These are phyloP conservation scores for Diaporthe longicolla DNA, from an alignment of 2,329 filamentous ascomycete genomes.

Conservation along the genomic window DNA sequence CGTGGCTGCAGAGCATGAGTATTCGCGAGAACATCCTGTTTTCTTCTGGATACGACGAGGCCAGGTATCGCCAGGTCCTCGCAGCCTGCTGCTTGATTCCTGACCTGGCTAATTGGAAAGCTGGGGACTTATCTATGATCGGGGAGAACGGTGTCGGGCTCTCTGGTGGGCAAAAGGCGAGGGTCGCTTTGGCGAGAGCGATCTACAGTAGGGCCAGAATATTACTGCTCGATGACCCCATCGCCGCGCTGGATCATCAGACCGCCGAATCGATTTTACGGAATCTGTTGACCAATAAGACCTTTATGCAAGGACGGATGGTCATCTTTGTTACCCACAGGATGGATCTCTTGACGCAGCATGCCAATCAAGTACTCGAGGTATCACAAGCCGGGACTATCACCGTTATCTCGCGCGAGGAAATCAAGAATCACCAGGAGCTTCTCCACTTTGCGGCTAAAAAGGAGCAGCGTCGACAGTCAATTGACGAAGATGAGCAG, in stretches of 20 bases:
- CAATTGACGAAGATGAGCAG: constrained; percentile 43
- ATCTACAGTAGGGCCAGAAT: constrained; percentile 71
- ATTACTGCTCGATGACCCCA: constrained; percentile 73
- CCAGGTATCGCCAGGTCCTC: constrained; percentile 71
- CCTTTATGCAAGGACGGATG: constrained; percentile 69
- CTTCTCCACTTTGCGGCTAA: constrained; percentile 54
- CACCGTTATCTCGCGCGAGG: constrained; percentile 43
- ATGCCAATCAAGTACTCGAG: constrained; percentile 82
- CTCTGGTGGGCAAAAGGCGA: constrained; percentile 74
- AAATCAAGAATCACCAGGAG: constrained; percentile 56
- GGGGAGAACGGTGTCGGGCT: constrained; percentile 75
- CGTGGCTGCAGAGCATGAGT: constrained; percentile 77
- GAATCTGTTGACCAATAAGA: constrained; percentile 62
- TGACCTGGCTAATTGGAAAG: constrained; percentile 69
- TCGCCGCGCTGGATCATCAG: constrained; percentile 74
- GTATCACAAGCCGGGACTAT: constrained; percentile 64
- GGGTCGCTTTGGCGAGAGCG: constrained; percentile 74
- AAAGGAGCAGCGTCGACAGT: constrained; percentile 54
- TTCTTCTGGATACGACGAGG: constrained; percentile 66
- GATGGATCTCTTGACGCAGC: constrained; percentile 81
- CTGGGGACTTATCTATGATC: constrained; percentile 71
- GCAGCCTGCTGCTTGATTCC: constrained; percentile 71
- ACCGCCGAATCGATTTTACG: constrained; percentile 74
- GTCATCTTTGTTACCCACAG: constrained; percentile 86
- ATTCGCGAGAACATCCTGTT: constrained; percentile 77